Conservation (phyloP, 305 asterid genomes). For the Caryopteris hybrid region DNA sequence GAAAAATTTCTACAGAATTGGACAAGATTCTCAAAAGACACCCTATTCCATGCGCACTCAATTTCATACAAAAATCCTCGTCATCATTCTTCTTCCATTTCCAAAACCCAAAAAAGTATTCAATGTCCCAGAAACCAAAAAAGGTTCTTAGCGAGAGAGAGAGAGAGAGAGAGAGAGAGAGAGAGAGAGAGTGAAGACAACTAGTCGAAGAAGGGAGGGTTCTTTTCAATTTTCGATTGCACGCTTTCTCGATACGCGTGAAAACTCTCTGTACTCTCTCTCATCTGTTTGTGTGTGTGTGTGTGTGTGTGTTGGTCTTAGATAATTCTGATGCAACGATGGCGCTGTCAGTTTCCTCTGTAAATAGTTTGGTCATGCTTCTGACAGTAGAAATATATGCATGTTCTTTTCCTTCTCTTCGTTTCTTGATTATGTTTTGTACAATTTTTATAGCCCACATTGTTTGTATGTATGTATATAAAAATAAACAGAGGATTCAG, state of each 20-base stretch:
- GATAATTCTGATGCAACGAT: background rate
- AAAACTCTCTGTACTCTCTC: background rate
- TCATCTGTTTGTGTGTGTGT: background rate
- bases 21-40: conserved; percentile 44
- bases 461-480: no score
- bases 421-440: background rate
- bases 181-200: conserved; percentile 28
- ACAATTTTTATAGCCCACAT: no score
- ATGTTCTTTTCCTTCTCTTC: background rate
- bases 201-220: conserved; percentile 21
- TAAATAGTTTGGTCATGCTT: conserved; percentile 20
- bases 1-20: conserved; percentile 3
- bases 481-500: no score
- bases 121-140: conserved; percentile 38
- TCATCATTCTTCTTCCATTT: conserved; percentile 24
- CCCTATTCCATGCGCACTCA: conserved; percentile 34
- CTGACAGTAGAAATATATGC: conserved; percentile 9
- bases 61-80: conserved; percentile 23
- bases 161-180: conserved; percentile 16
- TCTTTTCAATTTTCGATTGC: conserved; percentile 4
- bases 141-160: conserved; percentile 26
- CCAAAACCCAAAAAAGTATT: conserved; percentile 35
- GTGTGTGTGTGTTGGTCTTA: conserved; percentile 5
- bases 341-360: conserved; percentile 5
- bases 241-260: conserved; percentile 31